Base-by-base conservation (phyloP, 2,329 filamentous ascomycete genomes). In the Paradendryphiella salina region DNA sequence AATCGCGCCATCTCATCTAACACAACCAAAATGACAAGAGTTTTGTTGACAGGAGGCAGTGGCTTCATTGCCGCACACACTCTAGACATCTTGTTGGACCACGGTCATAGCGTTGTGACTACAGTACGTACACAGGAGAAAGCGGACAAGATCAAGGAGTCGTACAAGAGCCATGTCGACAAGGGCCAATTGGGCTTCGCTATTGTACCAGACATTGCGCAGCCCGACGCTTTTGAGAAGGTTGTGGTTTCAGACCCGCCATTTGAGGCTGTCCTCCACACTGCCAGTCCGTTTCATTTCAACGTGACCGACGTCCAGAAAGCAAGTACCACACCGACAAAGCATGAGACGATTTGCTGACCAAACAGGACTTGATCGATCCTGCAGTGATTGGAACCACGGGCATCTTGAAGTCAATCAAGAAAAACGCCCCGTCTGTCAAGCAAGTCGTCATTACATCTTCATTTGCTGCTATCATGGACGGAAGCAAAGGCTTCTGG, bases 401-500 rank as follows among this genome's bases (percentile, higher is more conserved):
- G 0, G 83, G 83, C 10, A 82, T 86, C 43, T 69, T 86, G 54
- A 83, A 82, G 58, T 80, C 81, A 1, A 80, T 85, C 69, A 85
- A 52, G 44, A 48, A 47, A 21, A 36, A 20, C 5, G 49, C 49
- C 2, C 83, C 84, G 57, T 82, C 68, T 66, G 88, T 95, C 44
- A 89, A 86, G 75, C 82, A 86, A 52, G 87, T 95, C 11, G 85
- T 85, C 36, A 80, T 88, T 56, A 88, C 85, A 0, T 87, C 84
- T 3, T 87, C 84, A 1, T 88, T 88, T 60, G 85, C 85, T n/a
- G 77, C 84, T 0, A 85, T 88, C 14, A 62, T 86, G 40, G 77
- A 87, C 58, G 52, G 74, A 0, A 78, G 75, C 65, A 83, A 85
- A 58, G 82, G 81, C 18, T 69, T 68, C 51, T 72, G 72, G 60